Percentiles rank a stretch among this genome's conserved stretches.
Conservation (phyloP, 2,329 filamentous ascomycete species). For the Penicillium olsonii region DNA sequence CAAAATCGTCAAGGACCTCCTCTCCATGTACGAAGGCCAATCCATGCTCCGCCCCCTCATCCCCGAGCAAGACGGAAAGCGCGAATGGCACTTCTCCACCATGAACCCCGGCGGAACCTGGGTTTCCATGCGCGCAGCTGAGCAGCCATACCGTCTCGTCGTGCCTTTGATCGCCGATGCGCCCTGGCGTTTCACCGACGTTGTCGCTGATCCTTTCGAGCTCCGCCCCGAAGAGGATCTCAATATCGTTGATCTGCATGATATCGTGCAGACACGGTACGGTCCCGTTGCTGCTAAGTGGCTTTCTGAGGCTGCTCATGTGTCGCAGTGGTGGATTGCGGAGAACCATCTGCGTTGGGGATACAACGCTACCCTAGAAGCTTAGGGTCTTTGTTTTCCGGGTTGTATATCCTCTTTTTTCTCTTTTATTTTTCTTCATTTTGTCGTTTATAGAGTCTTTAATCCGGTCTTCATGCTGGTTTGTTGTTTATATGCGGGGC, state of each 20-base stretch:
- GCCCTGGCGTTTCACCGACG: constrained; percentile 38
- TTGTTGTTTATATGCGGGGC: not conserved
- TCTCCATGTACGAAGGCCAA: constrained; percentile 51
- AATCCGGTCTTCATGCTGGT: not conserved
- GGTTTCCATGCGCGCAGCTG: constrained; percentile 72
- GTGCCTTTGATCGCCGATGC: constrained; percentile 78
- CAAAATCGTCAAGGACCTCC: constrained; percentile 40
- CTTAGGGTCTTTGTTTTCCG: not conserved
- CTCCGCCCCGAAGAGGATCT: constrained; percentile 34
- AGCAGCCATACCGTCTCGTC: constrained; percentile 68
- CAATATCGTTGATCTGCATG: constrained; percentile 28
- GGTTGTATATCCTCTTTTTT: not conserved
- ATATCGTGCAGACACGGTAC: constrained; percentile 27
- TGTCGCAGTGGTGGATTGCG: constrained; percentile 44
- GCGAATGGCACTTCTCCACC: constrained; percentile 37
- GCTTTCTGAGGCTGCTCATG: constrained; percentile 37
- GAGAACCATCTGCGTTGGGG: constrained; percentile 31
- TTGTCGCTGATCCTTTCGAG: constrained; percentile 38
- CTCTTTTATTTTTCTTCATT: not conserved
- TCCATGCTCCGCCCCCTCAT: constrained; percentile 48
- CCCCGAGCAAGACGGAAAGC: constrained; percentile 33
- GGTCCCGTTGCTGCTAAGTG: constrained; percentile 38
- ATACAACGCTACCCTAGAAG: constrained; percentile 10
- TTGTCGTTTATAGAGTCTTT: not conserved
- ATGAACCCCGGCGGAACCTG: constrained; percentile 45